Evolutionary conservation across 192 early-diverging fungal genomes (phyloP), one percentile per base, ranked within the genome.

Genomic region (Pilaira anomala): DNA sequence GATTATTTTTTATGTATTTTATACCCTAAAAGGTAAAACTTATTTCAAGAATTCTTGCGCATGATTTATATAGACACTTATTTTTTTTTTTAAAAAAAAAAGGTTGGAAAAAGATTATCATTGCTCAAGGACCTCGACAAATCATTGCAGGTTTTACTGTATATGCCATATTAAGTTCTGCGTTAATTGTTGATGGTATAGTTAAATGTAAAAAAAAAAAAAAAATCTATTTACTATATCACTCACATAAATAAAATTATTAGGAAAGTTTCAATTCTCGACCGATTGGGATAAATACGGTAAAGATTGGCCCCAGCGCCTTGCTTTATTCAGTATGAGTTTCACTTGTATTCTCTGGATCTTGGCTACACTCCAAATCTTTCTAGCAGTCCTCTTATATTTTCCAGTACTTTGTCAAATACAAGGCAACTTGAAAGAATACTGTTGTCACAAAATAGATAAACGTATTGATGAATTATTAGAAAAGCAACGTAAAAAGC

Each of bases 401-500:
- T 76, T 94, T 41, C 93, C 93, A 7, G 73, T 94, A 45, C 64
- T 91, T 57, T 85, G 79, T 67, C 82, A 83, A 46, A 91, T 94
- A 57, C 84, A 82, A 30, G 93, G 93, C 18, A 94, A 93, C 66
- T 72, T 94, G 51, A 94, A 94, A 69, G 93, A 94, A 67, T 94
- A 87, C 68, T 90, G 88, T 57, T 91, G 88, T 56, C 89, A 92
- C 77, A 91, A 91, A 73, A 85, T 94, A 46, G 92, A 94, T 73
- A 94, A 94, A 73, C 67, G 91, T 19, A 67, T 67, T 28, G 25
- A 42, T 50, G 65, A 67, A 12, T 46, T 67, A 8, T 41, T 67
- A 13, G 48, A 58, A 8, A 67, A 59, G 7, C 65, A 67, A 21
- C 65, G 57, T 12, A 49, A 59, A 29, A 24, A 26, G 5, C 22